A percentile compares a stretch with the other conserved stretches of the same genome.
Conservation (phyloP, 805 yeast species). For the Yamadazyma insecticola region DNA sequence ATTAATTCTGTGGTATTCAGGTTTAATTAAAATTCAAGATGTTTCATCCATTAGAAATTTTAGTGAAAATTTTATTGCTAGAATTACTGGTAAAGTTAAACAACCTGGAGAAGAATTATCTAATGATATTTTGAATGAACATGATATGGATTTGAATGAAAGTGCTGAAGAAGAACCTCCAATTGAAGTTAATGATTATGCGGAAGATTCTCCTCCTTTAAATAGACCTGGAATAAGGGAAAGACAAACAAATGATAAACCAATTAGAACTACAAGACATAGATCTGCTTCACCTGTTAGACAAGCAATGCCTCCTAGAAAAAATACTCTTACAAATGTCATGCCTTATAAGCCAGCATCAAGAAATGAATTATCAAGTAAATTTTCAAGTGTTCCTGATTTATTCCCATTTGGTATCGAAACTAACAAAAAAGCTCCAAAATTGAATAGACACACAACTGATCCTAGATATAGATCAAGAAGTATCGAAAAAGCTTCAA, state of each 20-base stretch:
- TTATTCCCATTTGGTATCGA: slow-evolving; percentile 6
- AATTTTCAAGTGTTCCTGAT: slow-evolving; percentile 15
- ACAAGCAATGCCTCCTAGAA: slow-evolving; percentile 10
- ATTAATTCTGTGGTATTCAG: slow-evolving; percentile 26
- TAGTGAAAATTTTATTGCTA: neutral
- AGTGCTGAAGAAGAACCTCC: neutral
- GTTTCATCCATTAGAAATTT: neutral
- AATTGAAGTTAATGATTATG: slow-evolving; percentile 1
- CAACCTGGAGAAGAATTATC: slow-evolving; percentile 4
- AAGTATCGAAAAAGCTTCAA: slow-evolving; percentile 8
- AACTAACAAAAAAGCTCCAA: slow-evolving; percentile 10
- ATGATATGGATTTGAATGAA: no score
- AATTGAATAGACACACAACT: slow-evolving; percentile 14
- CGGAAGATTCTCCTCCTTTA: slow-evolving; percentile 2
- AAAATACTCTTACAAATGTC: slow-evolving; percentile 17
- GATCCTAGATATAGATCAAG: slow-evolving; percentile 12
- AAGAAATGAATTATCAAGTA: slow-evolving; percentile 3
- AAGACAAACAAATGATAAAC: slow-evolving; percentile 5
- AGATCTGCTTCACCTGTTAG: slow-evolving; percentile 10
- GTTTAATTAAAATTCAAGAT: slow-evolving; percentile 14
- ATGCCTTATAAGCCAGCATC: slow-evolving; percentile 16
- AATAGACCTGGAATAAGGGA: neutral
- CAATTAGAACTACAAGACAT: slow-evolving; percentile 2
- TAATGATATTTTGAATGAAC: neutral
- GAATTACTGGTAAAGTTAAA: neutral